Percentiles rank a stretch among this genome's conserved stretches.
These are phyloP conservation scores for Colletotrichum simmondsii DNA, from an alignment of 2,329 filamentous ascomycete species.

Conservation along the genomic window DNA sequence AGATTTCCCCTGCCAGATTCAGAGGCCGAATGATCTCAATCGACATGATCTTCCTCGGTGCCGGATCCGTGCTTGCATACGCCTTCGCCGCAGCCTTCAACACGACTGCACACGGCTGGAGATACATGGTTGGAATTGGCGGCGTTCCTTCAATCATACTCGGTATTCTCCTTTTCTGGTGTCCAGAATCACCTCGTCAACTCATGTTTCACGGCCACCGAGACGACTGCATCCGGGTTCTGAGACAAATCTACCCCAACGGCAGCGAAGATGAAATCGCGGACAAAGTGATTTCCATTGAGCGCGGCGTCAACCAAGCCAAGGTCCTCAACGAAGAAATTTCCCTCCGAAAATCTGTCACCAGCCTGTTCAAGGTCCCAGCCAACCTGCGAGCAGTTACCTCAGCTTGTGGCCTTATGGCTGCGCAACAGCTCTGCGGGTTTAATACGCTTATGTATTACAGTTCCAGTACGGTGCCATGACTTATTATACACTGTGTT, in stretches of 20 bases:
- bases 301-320: conserved; percentile 16
- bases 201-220: conserved; percentile 42
- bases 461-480: neutral
- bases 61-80: conserved; percentile 37
- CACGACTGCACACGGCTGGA: conserved; percentile 42
- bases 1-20: conserved; percentile 38
- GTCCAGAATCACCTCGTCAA: conserved; percentile 34
- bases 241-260: conserved; percentile 1
- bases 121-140: conserved; percentile 30
- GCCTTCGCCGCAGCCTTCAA: conserved; percentile 46
- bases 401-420: conserved; percentile 56
- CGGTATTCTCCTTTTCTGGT: conserved; percentile 32
- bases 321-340: conserved; percentile 15
- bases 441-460: conserved; percentile 35
- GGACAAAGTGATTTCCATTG: conserved; percentile 37
- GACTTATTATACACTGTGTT: too few relatives aligned
- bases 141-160: conserved; percentile 37
- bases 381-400: conserved; percentile 52
- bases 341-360: conserved; percentile 33
- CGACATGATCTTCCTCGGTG: conserved; percentile 38
- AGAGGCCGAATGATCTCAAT: conserved; percentile 40
- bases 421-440: conserved; percentile 43
- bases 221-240: conserved; percentile 40
- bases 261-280: conserved; percentile 40
- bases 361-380: conserved; percentile 45